These are phyloP conservation scores for Leishmania braziliensis DNA, from an alignment of 208 protist species.

Conservation along the genomic window DNA sequence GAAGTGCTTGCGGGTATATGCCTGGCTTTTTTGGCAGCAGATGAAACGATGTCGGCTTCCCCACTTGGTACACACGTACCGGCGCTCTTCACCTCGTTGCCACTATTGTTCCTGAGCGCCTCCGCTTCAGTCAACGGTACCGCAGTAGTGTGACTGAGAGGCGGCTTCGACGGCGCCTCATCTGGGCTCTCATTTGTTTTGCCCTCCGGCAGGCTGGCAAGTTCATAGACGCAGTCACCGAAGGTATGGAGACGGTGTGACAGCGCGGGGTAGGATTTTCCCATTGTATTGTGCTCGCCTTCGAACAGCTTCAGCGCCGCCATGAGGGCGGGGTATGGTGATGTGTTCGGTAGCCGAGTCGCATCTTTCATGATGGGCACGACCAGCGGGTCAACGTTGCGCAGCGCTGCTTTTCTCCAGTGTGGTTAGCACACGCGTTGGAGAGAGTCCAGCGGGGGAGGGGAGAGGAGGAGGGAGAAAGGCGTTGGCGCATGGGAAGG, in stretches of 20 bases:
- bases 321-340: neutral
- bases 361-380: neutral
- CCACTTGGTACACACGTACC: neutral
- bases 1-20: neutral
- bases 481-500: neutral
- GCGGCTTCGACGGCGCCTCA: neutral
- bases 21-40: neutral
- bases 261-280: neutral
- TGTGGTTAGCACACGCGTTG: neutral
- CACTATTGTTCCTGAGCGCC: neutral
- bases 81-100: neutral
- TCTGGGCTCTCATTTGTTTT: neutral
- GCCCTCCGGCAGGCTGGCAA: neutral
- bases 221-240: neutral
- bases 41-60: neutral
- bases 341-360: neutral
- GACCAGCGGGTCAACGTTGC: neutral
- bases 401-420: neutral
- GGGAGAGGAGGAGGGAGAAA: neutral
- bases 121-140: neutral
- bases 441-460: neutral
- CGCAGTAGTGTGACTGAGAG: neutral
- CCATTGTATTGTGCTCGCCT: neutral
- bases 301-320: neutral
- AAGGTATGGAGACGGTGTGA: neutral